A percentile compares a stretch with the other conserved stretches of the same genome.
Conservation (phyloP, 352 stramenopile species). For the Thalassiosira exigua region DNA sequence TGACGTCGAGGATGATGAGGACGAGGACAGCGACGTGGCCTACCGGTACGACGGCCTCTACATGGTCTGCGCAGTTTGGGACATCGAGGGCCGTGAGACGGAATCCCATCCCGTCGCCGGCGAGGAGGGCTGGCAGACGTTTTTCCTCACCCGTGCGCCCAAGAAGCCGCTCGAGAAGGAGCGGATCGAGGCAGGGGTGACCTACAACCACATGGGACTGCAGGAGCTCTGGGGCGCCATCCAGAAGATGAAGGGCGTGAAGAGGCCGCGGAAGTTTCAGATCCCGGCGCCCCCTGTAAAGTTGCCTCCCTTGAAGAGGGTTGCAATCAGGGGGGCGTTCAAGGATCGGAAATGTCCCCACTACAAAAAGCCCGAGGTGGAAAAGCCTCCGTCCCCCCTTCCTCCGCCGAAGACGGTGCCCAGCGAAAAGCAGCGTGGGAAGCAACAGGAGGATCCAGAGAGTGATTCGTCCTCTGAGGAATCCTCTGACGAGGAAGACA, state of each 20-base stretch:
- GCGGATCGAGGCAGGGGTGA: conserved; percentile 44
- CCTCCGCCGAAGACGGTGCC: conserved; percentile 13
- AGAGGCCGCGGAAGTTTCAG: conserved; percentile 59
- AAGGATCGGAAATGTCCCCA: conserved; percentile 46
- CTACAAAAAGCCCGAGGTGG: conserved; percentile 19
- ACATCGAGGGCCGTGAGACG: conserved; percentile 60
- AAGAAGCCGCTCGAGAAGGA: conserved; percentile 62
- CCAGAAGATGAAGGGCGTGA: conserved; percentile 60
- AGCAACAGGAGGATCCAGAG: conserved; percentile 10
- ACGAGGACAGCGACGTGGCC: conserved; percentile 50
- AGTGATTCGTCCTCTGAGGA: background rate
- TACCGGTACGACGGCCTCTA: conserved; percentile 72
- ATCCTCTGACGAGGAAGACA: background rate
- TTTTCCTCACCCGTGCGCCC: conserved; percentile 55
- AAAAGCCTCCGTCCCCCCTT: background rate
- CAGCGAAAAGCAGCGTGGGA: background rate
- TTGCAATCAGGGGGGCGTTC: conserved; percentile 41
- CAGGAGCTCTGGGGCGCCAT: conserved; percentile 65
- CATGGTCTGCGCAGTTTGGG: conserved; percentile 62
- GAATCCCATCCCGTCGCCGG: conserved; percentile 41
- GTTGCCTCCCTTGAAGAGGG: conserved; percentile 48
- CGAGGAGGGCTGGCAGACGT: conserved; percentile 58
- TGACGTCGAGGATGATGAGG: conserved; percentile 46
- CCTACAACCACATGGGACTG: conserved; percentile 61
- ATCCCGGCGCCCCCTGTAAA: conserved; percentile 58